Evolutionary conservation across 2,329 filamentous ascomycete genomes (phyloP).

Genomic region (Verticillium dahliae): DNA sequence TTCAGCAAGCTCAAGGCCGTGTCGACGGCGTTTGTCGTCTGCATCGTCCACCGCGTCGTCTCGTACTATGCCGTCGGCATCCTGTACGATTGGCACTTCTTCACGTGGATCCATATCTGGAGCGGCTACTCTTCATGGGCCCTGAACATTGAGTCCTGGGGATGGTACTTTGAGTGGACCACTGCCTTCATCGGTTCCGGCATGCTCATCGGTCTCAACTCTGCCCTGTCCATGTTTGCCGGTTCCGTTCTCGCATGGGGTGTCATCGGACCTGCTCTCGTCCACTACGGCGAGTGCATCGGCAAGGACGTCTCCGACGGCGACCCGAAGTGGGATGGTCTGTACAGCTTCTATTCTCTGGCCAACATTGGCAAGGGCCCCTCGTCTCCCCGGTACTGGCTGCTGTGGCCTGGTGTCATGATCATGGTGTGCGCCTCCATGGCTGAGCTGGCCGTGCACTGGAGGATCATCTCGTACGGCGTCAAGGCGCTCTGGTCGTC

Average conservation of each 20-base stretch:
- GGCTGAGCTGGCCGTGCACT: conserved; percentile 32
- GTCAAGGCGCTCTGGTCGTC: conserved; percentile 24
- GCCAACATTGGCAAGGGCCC: conserved; percentile 17
- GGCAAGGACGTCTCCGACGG: conserved; percentile 28
- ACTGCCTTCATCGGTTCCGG: conserved; percentile 54
- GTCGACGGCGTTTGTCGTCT: conserved; percentile 39
- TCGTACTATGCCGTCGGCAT: conserved; percentile 54
- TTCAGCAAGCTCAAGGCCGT: conserved; percentile 52
- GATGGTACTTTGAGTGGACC: conserved; percentile 53
- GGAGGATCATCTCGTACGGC: conserved; percentile 27
- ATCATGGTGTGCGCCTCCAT: conserved; percentile 33
- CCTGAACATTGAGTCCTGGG: conserved; percentile 52
- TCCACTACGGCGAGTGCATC: conserved; percentile 43
- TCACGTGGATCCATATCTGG: conserved; percentile 50
- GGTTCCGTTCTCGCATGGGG: conserved; percentile 50
- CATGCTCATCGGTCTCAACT: conserved; percentile 46
- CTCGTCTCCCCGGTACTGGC: conserved; percentile 33
- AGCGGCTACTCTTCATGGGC: conserved; percentile 41
- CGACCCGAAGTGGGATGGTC: conserved; percentile 19
- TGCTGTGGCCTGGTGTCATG: conserved; percentile 37
- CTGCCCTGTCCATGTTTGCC: conserved; percentile 49
- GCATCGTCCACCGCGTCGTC: conserved; percentile 46
- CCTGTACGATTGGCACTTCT: conserved; percentile 52
- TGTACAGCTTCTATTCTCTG: conserved; percentile 24
- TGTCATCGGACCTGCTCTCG: conserved; percentile 40